Conservation (phyloP, 768 basidiomycete species). For the Leccinum aurantiacum region DNA sequence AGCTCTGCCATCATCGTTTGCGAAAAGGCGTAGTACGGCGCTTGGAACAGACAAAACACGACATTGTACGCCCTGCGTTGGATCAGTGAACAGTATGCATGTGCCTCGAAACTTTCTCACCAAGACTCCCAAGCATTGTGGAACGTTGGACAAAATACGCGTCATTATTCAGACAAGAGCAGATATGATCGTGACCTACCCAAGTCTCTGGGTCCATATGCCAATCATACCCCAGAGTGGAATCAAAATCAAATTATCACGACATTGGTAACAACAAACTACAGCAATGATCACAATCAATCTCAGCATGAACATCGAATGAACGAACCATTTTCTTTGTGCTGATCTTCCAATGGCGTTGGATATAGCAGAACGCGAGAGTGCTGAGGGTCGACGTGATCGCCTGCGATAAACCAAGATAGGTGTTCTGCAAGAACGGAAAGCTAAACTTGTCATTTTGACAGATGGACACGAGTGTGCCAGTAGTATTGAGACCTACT, state of each 20-base stretch:
- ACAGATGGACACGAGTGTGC: conserved; percentile 70
- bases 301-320: not conserved
- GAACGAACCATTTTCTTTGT: conserved; percentile 75
- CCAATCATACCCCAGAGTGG: conserved; percentile 88
- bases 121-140: conserved; percentile 90
- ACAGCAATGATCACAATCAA: not conserved
- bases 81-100: not conserved
- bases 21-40: conserved; percentile 84
- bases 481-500: conserved; percentile 83
- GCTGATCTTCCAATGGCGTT: conserved; percentile 71
- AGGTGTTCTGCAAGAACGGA: conserved; percentile 80
- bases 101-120: conserved; percentile 34
- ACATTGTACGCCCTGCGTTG: conserved; percentile 69
- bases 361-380: conserved; percentile 82
- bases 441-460: conserved; percentile 82
- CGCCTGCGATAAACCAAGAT: conserved; percentile 73
- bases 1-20: conserved; percentile 91
- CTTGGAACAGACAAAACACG: conserved; percentile 78
- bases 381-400: conserved; percentile 72
- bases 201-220: conserved; percentile 74
- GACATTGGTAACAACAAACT: conserved; percentile 79
- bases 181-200: conserved; percentile 42
- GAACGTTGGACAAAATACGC: conserved; percentile 41
- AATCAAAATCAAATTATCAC: conserved; percentile 61
- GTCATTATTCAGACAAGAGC: conserved; percentile 4